Percentiles rank a stretch among this genome's conserved stretches.
Evolutionary conservation across 2,329 filamentous ascomycete species (phyloP).

Genomic region (Cercospora sp.): DNA sequence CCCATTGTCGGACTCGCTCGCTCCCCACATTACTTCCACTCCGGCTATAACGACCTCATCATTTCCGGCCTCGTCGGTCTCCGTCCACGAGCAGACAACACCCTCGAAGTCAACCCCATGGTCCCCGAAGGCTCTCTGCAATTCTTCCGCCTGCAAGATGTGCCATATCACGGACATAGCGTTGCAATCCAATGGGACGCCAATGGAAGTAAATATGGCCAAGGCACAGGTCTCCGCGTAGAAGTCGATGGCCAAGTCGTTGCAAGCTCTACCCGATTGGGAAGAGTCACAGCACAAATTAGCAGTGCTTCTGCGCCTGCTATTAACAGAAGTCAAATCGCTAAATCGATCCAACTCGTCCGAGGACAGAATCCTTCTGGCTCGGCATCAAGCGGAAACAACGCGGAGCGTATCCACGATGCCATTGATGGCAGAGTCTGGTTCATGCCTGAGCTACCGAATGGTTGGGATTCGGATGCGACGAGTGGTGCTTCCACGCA

Average conservation of each 20-base stretch:
- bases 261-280: conserved; percentile 34
- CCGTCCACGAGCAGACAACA: conserved; percentile 42
- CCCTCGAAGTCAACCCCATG: conserved; percentile 46
- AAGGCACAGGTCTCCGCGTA: conserved; percentile 37
- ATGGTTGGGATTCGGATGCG: conserved; percentile 42
- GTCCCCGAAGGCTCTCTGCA: conserved; percentile 37
- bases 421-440: conserved; percentile 45
- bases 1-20: conserved; percentile 47
- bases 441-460: conserved; percentile 44
- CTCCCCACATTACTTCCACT: conserved; percentile 50
- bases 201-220: conserved; percentile 38
- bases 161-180: conserved; percentile 47
- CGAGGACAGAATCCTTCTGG: conserved; percentile 37
- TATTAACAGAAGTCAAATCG: conserved; percentile 36
- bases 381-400: conserved; percentile 35
- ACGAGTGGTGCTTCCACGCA: conserved; percentile 34
- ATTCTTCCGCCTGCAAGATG: conserved; percentile 46
- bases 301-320: conserved; percentile 29
- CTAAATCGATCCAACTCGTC: conserved; percentile 43
- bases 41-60: conserved; percentile 46
- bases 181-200: conserved; percentile 47
- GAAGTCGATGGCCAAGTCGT: conserved; percentile 41
- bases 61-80: conserved; percentile 47
- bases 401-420: conserved; percentile 37
- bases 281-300: conserved; percentile 33